phyloP scores from a whole-genome alignment of 306 rosid genomes.

The Dicorynia guianensis region DNA sequence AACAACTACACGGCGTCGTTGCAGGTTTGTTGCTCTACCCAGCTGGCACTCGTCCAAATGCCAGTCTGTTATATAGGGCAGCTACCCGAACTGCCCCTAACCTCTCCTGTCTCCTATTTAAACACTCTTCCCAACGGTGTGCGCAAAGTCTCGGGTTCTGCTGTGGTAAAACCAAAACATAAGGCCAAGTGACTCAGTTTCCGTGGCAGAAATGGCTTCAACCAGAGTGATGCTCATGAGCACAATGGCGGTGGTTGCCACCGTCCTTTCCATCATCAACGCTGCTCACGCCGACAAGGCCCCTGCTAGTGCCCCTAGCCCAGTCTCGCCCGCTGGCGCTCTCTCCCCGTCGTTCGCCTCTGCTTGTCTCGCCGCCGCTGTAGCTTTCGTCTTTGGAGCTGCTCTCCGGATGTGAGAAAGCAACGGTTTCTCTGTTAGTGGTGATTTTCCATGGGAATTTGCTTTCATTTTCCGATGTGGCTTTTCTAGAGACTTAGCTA shows the following conservation, averaged over 20 bases:
- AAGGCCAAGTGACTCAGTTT: neutral
- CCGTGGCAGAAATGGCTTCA: constrained; percentile 61
- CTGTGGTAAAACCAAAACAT: constrained; percentile 20
- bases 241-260: constrained; percentile 50
- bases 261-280: constrained; percentile 50
- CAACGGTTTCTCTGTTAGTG: neutral
- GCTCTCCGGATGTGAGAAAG: constrained; percentile 60
- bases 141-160: neutral
- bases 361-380: constrained; percentile 51
- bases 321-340: constrained; percentile 60
- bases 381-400: constrained; percentile 76
- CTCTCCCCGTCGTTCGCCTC: constrained; percentile 62
- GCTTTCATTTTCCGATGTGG: constrained; percentile 31
- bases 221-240: constrained; percentile 48
- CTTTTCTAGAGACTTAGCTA: constrained; percentile 37
- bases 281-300: constrained; percentile 59
- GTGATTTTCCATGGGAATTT: constrained; percentile 28
- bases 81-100: constrained; percentile 69
- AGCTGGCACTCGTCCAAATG: constrained; percentile 60
- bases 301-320: constrained; percentile 92
- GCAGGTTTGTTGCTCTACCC: neutral
- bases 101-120: constrained; percentile 51
- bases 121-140: neutral
- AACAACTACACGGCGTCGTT: neutral
- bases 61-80: constrained; percentile 76